A percentile compares a stretch with the other conserved stretches of the same genome.
These are phyloP conservation scores for Berberis vulgaris DNA, from an alignment of 164 flowering plant species.

Conservation along the genomic window DNA sequence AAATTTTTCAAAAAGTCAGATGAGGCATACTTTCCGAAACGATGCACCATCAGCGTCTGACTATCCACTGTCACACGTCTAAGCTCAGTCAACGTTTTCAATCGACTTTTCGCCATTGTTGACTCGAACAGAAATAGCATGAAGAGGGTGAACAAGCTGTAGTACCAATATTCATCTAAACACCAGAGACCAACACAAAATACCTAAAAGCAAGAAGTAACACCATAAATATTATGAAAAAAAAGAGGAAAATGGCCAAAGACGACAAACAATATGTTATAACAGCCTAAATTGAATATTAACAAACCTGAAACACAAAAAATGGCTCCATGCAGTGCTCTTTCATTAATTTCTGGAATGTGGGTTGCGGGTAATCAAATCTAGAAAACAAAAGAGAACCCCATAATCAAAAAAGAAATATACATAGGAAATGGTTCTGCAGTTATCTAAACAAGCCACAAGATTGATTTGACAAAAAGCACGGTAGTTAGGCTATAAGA, in stretches of 20 bases:
- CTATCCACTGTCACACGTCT: constrained; percentile 90
- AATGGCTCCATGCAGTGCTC: constrained; percentile 98
- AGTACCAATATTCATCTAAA: constrained; percentile 98
- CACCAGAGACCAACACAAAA: constrained; percentile 99
- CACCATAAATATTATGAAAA: background rate
- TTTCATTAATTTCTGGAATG: constrained; percentile 92
- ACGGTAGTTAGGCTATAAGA: too few relatives aligned
- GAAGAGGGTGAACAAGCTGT: constrained; percentile 91
- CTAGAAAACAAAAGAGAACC: constrained; percentile 25
- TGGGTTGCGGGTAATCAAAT: constrained; percentile 97
- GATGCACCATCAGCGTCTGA: constrained; percentile 87
- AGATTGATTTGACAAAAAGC: too few relatives aligned
- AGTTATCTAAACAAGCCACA: too few relatives aligned
- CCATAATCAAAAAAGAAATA: background rate
- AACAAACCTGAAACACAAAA: constrained; percentile 87
- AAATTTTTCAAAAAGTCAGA: background rate
- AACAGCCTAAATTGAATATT: background rate
- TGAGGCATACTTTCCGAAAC: constrained; percentile 83
- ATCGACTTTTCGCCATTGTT: constrained; percentile 94
- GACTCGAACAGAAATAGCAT: constrained; percentile 99
- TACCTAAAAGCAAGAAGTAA: constrained; percentile 39
- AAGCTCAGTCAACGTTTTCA: constrained; percentile 88
- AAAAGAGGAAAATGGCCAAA: background rate
- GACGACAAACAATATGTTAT: background rate
- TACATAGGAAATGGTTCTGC: background rate